Percentiles rank a stretch among this genome's conserved stretches.
Conservation (phyloP, 2,329 filamentous ascomycete genomes). For the Blastomyces percursus region DNA sequence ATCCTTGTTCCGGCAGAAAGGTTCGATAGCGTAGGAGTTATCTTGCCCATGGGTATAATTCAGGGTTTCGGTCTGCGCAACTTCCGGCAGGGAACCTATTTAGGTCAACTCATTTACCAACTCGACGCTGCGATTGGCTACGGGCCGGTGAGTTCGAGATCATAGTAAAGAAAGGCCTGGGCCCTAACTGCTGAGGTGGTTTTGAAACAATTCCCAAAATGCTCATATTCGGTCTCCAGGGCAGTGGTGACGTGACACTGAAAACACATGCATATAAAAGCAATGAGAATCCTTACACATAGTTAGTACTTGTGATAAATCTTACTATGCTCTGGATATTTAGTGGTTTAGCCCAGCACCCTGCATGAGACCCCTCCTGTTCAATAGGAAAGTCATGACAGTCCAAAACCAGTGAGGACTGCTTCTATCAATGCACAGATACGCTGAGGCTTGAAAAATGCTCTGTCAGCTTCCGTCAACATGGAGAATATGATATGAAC, state of each 20-base stretch:
- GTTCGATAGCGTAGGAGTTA: background rate
- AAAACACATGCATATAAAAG: background rate
- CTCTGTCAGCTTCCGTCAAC: background rate
- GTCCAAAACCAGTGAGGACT: background rate
- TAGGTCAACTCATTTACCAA: background rate
- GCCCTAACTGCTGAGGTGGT: too few relatives aligned
- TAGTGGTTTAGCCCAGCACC: background rate
- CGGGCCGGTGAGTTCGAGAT: background rate
- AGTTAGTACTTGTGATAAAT: background rate
- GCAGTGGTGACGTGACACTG: too few relatives aligned
- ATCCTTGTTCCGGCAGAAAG: background rate
- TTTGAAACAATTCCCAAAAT: too few relatives aligned
- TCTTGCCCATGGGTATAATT: background rate
- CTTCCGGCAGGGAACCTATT: background rate
- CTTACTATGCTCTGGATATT: background rate
- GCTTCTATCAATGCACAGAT: background rate
- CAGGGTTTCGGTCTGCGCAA: background rate
- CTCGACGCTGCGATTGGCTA: background rate
- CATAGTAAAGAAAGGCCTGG: background rate
- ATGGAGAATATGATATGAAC: background rate
- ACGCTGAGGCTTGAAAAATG: background rate
- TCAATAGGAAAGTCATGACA: background rate
- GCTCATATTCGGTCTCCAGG: too few relatives aligned
- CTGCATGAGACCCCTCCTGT: background rate
- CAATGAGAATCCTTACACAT: background rate